Percentiles rank a stretch among this genome's conserved stretches.
Evolutionary conservation across 129 eudicot species (phyloP).

Genomic region (Deinandra increscens): DNA sequence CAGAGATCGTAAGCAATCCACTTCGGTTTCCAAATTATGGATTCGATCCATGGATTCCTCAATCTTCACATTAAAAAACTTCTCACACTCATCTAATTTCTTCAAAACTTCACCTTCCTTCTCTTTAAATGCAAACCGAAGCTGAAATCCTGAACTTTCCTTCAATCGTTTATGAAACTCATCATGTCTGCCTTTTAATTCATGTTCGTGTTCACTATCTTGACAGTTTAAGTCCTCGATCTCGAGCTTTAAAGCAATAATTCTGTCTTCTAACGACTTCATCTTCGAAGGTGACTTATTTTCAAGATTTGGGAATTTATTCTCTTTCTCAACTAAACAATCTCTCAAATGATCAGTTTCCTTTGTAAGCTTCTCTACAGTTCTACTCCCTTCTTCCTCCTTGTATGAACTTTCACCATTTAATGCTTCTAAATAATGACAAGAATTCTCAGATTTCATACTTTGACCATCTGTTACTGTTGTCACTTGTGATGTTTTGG

Average conservation of each 20-base stretch:
- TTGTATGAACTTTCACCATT: slow-evolving; percentile 26
- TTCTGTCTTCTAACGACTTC: slow-evolving; percentile 43
- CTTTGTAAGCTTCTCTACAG: slow-evolving; percentile 30
- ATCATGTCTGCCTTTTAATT: slow-evolving; percentile 16
- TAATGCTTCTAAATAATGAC: slow-evolving; percentile 37
- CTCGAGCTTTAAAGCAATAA: slow-evolving; percentile 35
- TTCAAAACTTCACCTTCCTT: slow-evolving; percentile 26
- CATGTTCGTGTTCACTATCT: slow-evolving; percentile 28
- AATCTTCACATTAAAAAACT: slow-evolving; percentile 30
- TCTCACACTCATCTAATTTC: slow-evolving; percentile 40
- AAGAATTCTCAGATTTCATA: slow-evolving; percentile 15
- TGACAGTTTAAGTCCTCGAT: slow-evolving; percentile 28
- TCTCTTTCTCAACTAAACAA: slow-evolving; percentile 33
- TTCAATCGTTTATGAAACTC: slow-evolving; percentile 22
- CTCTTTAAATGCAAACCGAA: slow-evolving; percentile 35
- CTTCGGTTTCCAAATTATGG: slow-evolving; percentile 30
- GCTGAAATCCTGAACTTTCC: slow-evolving; percentile 32
- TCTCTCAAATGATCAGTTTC: slow-evolving; percentile 33
- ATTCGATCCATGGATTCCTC: slow-evolving; percentile 30
- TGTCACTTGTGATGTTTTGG: slow-evolving; percentile 28
- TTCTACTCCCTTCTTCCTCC: slow-evolving; percentile 9
- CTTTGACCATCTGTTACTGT: slow-evolving; percentile 17
- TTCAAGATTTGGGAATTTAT: slow-evolving; percentile 29
- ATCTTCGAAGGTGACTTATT: slow-evolving; percentile 28
- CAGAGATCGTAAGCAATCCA: slow-evolving; percentile 29